Base-by-base conservation (phyloP, 2,329 filamentous ascomycete species). In the Colletotrichum falcatum region DNA sequence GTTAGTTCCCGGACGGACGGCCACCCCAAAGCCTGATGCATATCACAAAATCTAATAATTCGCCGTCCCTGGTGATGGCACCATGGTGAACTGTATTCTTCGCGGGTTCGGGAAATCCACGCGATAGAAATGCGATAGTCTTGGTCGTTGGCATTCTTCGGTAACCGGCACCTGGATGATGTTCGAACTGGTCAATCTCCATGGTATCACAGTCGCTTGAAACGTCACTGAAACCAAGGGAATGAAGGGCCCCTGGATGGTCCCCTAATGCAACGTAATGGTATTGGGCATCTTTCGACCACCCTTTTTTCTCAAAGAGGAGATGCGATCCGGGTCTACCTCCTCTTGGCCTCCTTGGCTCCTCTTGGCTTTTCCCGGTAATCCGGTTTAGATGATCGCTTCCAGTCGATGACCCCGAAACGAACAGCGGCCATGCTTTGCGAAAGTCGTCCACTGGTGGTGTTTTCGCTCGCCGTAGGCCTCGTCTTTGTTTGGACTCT, bases 401-500 rank as follows among this genome's bases (percentile, higher is more conserved):
- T 53, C 65, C 1, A 14, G 8, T n/a, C 4, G 7, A 28, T 51
- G n/a, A n/a, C n/a, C n/a, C n/a, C n/a, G n/a, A n/a, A n/a, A 56
- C 5, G 20, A 62, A 48, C 64, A 28, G 48, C 44, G 20, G 46
- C 68, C 46, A 71, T 71, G 68, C 68, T 71, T 20, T 71, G 35
- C 60, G 54, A 71, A 71, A 39, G n/a, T 20, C 61, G 42, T 26
- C 60, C 66, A 23, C 48, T 60, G 54, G 61, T 71, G 60, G 39
- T 54, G 18, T 58, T 70, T 61, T 56, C 35, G 48, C 46, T 68
- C 49, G 68, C 58, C 6, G 4, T 49, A 20, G 9, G 39, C 12
- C 69, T 71, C 28, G 28, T 70, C 8, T 46, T 70, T 12, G 59
- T 71, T 26, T 71, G 69, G 69, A 71, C 64, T 14, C 56, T 69